phyloP scores from a whole-genome alignment of 495 filamentous ascomycete species.

The Xylaria palmicola region DNA sequence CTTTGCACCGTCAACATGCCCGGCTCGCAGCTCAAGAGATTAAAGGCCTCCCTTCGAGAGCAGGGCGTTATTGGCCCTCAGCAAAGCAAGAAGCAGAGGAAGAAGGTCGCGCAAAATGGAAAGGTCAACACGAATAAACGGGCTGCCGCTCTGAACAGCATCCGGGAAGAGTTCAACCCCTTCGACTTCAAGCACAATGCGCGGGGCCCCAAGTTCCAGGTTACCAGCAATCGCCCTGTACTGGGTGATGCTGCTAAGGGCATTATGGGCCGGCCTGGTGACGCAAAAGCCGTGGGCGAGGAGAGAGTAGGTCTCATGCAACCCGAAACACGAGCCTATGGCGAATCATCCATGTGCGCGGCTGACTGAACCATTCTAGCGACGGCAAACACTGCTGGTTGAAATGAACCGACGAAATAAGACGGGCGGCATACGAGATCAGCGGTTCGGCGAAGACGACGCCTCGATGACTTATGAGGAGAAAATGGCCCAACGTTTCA shows the following conservation, averaged over 20 bases:
- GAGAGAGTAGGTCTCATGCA: constrained; percentile 64
- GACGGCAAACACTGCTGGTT: constrained; percentile 73
- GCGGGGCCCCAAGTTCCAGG: constrained; percentile 71
- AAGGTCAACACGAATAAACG: constrained; percentile 61
- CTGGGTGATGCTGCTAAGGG: constrained; percentile 51
- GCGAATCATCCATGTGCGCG: neutral
- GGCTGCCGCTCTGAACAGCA: constrained; percentile 70
- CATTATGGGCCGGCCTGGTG: constrained; percentile 67
- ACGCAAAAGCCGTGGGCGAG: constrained; percentile 83
- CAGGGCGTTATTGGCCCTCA: constrained; percentile 86
- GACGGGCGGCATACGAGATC: constrained; percentile 86
- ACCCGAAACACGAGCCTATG: neutral
- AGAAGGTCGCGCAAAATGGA: constrained; percentile 65
- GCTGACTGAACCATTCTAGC: constrained; percentile 41
- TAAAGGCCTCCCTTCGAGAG: constrained; percentile 83
- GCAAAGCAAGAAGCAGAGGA: constrained; percentile 87
- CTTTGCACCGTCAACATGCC: constrained; percentile 59
- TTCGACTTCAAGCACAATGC: constrained; percentile 82
- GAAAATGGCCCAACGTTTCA: constrained; percentile 85
- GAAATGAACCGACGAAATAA: constrained; percentile 88
- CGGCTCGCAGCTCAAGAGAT: constrained; percentile 91
- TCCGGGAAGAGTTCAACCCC: constrained; percentile 94
- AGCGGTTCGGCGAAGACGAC: constrained; percentile 94
- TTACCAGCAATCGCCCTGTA: constrained; percentile 59
- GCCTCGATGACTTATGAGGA: constrained; percentile 92